Base-by-base conservation (phyloP, 441 rosid genomes). In the Iberis amara region DNA sequence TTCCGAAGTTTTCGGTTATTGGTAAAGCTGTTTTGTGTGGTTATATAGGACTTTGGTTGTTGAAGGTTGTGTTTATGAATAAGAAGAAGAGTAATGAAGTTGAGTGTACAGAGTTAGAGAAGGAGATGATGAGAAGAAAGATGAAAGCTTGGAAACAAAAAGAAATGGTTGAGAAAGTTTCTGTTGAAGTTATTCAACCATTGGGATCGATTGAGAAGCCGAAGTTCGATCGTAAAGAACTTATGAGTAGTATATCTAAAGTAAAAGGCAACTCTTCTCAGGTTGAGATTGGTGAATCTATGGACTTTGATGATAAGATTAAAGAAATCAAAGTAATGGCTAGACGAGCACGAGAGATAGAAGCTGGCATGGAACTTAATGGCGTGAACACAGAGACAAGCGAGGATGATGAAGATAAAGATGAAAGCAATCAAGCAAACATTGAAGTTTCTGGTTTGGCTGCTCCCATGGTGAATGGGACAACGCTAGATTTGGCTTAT, bases 41-140 rank as follows among this genome's bases (percentile, higher is more conserved):
- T 55, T 71, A 80, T n/a, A 11, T 80, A 38, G 73, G 81, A 37
- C 21, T 83, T 31, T 83, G 82, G 83, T 72, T 66, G 8, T 44
- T 75, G 39, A 87, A 72, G 66, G 74, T 59, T 13, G 59, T 82
- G 33, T 57, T 82, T 21, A 39, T 66, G 41, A 68, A 37, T 31
- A 40, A 52, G 56, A 74, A 52, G 56, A 74, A 44, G 28, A 45
- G 46, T 35, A 55, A 65, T 57, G 77, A 73, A 58, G 78, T 61
- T 39, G 53, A 68, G 58, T 61, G 55, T 23, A 80, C 91, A 1
- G 74, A 63, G 30, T 12, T 74, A 71, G 97, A 90, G 76, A 87
- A 90, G 78, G 86, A 81, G 64, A 82, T 86, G 96, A 69, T 85
- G 86, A 75, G 80, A 80, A 81, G 96, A 61, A 86, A 86, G 81